Base-by-base conservation (phyloP, 2,329 filamentous ascomycete species). In the Claviceps cyperi region DNA sequence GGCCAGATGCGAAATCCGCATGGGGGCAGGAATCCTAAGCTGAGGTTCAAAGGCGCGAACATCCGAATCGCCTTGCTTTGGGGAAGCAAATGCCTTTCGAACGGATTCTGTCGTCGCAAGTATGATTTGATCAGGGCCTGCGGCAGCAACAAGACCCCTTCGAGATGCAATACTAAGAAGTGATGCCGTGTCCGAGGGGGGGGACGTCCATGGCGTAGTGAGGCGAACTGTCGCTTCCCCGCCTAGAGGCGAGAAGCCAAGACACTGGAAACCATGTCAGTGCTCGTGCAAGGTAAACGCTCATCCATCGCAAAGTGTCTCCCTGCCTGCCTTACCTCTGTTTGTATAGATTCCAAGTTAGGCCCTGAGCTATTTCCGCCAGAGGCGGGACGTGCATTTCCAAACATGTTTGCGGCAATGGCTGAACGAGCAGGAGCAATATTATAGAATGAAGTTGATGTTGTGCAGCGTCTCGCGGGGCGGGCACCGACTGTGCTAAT, bases 191-290 rank as follows among this genome's bases (percentile, higher is more conserved):
- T 86, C 73, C 2, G 84, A 73, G 35, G 92, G 91, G 22, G 86
- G 73, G 38, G 77, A 71, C 40, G 84, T 78, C 90, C 91, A 97
- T 62, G 83, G 73, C 19, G 81, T 75, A 15, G 88, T 86, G 41
- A 97, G 71, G 63, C 83, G 85, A 57, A 97, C 69, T 67, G 91
- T 95, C 52, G 83, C 79, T 60, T 94, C 87, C 59, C 86, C 83
- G 50, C 83, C 80, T 43, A 94, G 69, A 48, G 85, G 79, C 56
- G 84, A 77, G 67, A 98, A 97, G 5, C 87, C 88, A 46, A 98
- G 72, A 57, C 77, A 77, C 86, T 77, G 22, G 2, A 35, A 2
- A n/a, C n/a, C 7, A 32, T 15, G 44, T 50, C 44, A 52, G 50
- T 28, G 32, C 32, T 3, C 37, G 32, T 13, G n/a, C 41, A 43